Evolutionary conservation across 2,329 filamentous ascomycete species (phyloP).

Genomic region (Colletotrichum liriopes): DNA sequence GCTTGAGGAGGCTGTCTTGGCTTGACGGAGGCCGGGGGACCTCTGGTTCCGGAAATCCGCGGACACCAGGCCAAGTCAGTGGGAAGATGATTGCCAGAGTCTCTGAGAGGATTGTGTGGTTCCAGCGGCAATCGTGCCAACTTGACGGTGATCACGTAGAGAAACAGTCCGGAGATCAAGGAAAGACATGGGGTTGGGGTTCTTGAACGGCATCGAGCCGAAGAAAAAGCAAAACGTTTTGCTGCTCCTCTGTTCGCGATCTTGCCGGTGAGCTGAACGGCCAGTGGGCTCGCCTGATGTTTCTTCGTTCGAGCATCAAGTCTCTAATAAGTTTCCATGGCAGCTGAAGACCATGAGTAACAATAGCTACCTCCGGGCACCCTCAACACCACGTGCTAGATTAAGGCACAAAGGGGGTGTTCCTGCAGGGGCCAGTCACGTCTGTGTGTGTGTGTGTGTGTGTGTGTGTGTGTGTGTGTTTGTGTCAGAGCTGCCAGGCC

Average conservation of each 20-base stretch:
- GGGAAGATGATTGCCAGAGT: neutral
- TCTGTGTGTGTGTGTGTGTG: neutral
- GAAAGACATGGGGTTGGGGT: neutral
- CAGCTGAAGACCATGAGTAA: neutral
- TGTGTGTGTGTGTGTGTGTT: neutral
- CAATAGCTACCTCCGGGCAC: neutral
- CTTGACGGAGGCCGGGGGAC: neutral
- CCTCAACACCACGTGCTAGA: constrained; percentile 10
- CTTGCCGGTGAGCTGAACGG: neutral
- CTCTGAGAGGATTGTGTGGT: neutral
- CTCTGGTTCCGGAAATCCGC: neutral
- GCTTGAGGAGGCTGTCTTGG: neutral
- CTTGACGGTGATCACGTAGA: neutral
- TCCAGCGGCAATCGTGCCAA: neutral
- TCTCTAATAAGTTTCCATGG: neutral
- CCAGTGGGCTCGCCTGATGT: neutral
- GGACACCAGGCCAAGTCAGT: neutral
- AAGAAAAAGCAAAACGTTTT: constrained; percentile 18
- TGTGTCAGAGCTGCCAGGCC: neutral
- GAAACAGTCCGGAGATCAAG: neutral
- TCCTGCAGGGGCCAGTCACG: constrained; percentile 23
- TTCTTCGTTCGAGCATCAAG: neutral
- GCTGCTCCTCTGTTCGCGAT: neutral
- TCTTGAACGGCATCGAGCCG: constrained; percentile 16
- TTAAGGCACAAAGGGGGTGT: constrained; percentile 9